These are phyloP conservation scores for Sclerotinia borealis DNA, from an alignment of 2,329 filamentous ascomycete species.

Conservation along the genomic window DNA sequence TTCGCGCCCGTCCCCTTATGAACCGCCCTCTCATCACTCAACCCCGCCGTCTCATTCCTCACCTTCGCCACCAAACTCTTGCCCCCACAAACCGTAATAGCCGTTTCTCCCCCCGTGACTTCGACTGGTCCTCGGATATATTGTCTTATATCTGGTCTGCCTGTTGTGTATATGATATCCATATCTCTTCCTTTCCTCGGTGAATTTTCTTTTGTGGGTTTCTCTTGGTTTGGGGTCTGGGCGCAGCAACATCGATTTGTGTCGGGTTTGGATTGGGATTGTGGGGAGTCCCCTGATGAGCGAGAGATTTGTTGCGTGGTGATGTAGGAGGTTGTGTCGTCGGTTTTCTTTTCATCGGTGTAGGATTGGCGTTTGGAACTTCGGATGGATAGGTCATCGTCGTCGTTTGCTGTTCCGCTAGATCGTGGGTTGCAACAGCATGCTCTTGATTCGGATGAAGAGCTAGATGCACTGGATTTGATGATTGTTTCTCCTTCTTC, in stretches of 20 bases:
- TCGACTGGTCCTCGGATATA: conserved; percentile 51
- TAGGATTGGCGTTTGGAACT: conserved; percentile 8
- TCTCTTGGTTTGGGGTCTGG: not conserved
- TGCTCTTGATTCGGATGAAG: conserved; percentile 1
- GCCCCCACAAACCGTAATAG: conserved; percentile 54
- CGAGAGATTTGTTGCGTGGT: not conserved
- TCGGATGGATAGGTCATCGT: not conserved
- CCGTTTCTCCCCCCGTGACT: conserved; percentile 54
- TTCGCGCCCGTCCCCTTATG: conserved; percentile 60
- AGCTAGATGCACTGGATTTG: conserved; percentile 10
- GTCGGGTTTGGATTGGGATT: too few relatives aligned
- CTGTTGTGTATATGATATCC: conserved; percentile 32
- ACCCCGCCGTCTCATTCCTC: conserved; percentile 47
- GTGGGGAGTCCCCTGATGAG: not conserved
- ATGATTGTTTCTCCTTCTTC: conserved; percentile 4
- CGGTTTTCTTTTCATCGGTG: not conserved
- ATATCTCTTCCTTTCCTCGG: conserved; percentile 29
- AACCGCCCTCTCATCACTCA: conserved; percentile 56
- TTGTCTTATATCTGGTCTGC: conserved; percentile 44
- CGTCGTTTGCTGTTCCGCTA: not conserved
- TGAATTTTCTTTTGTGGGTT: not conserved
- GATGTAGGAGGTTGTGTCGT: not conserved
- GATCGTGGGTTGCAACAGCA: conserved; percentile 10
- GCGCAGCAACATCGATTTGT: conserved; percentile 9
- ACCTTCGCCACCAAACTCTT: conserved; percentile 47